Percentiles rank a stretch among this genome's conserved stretches.
Conservation (phyloP, 2,329 filamentous ascomycete genomes). For the Sporothrix pallida region DNA sequence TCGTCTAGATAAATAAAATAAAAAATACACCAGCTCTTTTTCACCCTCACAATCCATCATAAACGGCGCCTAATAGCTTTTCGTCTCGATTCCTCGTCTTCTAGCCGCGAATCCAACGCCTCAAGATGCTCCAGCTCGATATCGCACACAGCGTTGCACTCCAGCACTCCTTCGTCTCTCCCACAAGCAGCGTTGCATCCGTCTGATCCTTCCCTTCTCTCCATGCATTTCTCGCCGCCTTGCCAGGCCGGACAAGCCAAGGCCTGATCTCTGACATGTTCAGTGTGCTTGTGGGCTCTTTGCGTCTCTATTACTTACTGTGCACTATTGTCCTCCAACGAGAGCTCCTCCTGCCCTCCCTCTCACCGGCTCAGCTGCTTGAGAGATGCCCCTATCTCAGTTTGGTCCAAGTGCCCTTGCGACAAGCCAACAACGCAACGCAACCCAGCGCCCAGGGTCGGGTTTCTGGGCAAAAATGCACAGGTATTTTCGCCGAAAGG, state of each 20-base stretch:
- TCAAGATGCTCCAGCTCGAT: not conserved
- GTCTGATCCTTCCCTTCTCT: constrained; percentile 19
- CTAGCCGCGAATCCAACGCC: not conserved
- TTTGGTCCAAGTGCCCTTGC: not conserved
- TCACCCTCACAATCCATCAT: not conserved
- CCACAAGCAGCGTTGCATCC: constrained; percentile 24
- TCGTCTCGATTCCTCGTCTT: not conserved
- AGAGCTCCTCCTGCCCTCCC: not conserved
- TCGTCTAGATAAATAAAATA: not conserved
- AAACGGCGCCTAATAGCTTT: not conserved
- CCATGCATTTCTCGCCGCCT: constrained; percentile 12
- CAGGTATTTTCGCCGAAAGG: not conserved
- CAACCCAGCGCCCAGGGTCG: not conserved
- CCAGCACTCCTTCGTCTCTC: not conserved
- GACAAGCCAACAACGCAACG: not conserved
- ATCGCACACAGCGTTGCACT: not conserved
- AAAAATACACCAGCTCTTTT: not conserved
- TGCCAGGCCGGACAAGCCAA: constrained; percentile 6
- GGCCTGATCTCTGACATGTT: constrained; percentile 8
- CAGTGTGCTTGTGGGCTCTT: not conserved
- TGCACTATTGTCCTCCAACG: not conserved
- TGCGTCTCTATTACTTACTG: not conserved
- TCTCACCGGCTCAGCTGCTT: not conserved
- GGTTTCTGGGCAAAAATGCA: not conserved
- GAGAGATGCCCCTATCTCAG: not conserved